Evolutionary conservation across 2,329 filamentous ascomycete species (phyloP), one percentile per base, ranked within the genome.

Genomic region (Talaromyces marneffei): DNA sequence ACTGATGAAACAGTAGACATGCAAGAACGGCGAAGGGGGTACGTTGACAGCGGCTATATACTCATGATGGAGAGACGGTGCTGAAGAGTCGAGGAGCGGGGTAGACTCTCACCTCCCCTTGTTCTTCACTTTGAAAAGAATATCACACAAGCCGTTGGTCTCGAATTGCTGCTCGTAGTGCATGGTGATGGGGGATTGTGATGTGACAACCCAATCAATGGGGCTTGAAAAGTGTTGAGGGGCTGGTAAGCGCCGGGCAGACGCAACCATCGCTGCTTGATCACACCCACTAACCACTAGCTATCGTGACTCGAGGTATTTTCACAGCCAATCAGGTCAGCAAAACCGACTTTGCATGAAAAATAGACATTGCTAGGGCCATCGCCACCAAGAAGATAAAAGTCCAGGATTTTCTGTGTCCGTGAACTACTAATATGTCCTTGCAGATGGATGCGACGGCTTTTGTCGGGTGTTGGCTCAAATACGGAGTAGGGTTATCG

Each of bases 21-120:
- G 60, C 59, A 58, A 62, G 54, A 48, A 25, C 25, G 27, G 18
- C 40, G 44, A 50, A 57, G 48, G 57, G 56, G 54, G n/a, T n/a
- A 54, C 16, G 55, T 16, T 29, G 40, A 56, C 66, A 65, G 72
- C 71, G 71, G 69, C 71, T 75, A 75, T 74, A 74, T 75, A 71
- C 12, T 25, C 44, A 35, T 16, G 42, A 52, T 42, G 37, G 27
- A 23, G n/a, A 27, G 52, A 40, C 18, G 61, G 62, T 62, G 57
- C 40, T 57, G n/a, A 37, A 40, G 50, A 60, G n/a, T 20, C 40
- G 29, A 39, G 60, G 57, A 59, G 59, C 56, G 57, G 56, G 61
- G 57, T 63, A 42, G 33, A 18, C 48, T 60, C 57, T 9, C 27
- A 27, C 5, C 7, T 40, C 23, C 33, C 35, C 35, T 40, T 37